Base-by-base conservation (phyloP, 176 grass and related monocot genomes). In the Pontederia paniculata region DNA sequence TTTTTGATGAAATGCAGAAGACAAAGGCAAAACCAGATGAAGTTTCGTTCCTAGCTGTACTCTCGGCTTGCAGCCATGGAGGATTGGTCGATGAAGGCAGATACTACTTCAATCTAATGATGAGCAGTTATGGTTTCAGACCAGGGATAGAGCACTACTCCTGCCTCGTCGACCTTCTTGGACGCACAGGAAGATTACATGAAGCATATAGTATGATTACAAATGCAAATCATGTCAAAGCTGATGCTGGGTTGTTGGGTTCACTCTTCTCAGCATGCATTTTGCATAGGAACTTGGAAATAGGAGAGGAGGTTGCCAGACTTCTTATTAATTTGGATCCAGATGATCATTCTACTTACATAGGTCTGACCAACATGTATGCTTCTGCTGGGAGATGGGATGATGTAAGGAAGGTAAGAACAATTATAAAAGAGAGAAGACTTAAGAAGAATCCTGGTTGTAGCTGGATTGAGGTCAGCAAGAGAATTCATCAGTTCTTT, bases 401-500 rank as follows among this genome's bases (percentile, higher is more conserved):
- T 52, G 48, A 61, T 17, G 57, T 62, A 9, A 23, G 57, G 12
- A 60, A 62, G 18, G 31, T 72, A 4, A 45, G 69, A 20, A 16
- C 57, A 16, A 72, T 20, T 19, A 37, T 72, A 44, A 52, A 48
- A 23, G 18, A 72, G 25, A 52, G 69, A 52, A 28, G 69, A 22
- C 17, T 72, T 9, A 72, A 72, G 57, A 72, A 72, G 57, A 72
- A 72, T 12, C 69, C 69, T 21, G 69, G 69, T 51, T 72, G 69
- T 12, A 72, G 69, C 69, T 72, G 69, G 69, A 62, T 72, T 72
- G 69, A 72, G 45, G 8, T 45, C n/a, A 56, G 52, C 17, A 60
- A 52, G 9, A 62, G 25, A 42, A 72, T 72, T 37, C 48, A 72
- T 14, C 69, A 72, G 37, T 72, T 72, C 69, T 72, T 62, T 52